Percentiles rank a stretch among this genome's conserved stretches.
Evolutionary conservation across 345 rosid species (phyloP).

Genomic region (Firmiana major): DNA sequence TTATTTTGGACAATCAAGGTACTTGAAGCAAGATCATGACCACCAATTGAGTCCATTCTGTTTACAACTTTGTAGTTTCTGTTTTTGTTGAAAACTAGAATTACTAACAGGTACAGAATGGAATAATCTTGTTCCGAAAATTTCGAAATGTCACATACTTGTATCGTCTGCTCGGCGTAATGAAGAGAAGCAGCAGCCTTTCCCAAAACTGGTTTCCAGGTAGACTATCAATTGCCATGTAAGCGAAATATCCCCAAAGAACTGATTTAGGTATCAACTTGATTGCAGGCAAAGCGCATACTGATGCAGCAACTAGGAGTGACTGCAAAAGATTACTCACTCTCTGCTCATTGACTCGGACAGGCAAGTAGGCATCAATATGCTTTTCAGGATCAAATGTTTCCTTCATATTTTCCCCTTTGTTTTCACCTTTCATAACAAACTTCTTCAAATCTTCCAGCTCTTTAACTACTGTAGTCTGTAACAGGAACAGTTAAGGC

Average conservation of each 20-base stretch:
- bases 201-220: slow-evolving; percentile 91
- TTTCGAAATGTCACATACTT: slow-evolving; percentile 47
- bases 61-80: neutral
- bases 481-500: slow-evolving; percentile 7
- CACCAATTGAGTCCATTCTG: neutral
- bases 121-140: neutral
- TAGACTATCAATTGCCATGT: slow-evolving; percentile 90
- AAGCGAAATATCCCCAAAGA: slow-evolving; percentile 86
- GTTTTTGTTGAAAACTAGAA: neutral
- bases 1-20: neutral
- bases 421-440: slow-evolving; percentile 42
- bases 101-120: neutral
- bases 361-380: slow-evolving; percentile 75
- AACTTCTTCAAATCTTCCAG: slow-evolving; percentile 68
- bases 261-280: slow-evolving; percentile 77
- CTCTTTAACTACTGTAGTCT: slow-evolving; percentile 47
- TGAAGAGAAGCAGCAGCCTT: slow-evolving; percentile 61
- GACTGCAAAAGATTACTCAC: slow-evolving; percentile 79
- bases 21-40: neutral
- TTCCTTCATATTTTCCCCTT: slow-evolving; percentile 24
- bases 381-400: slow-evolving; percentile 77
- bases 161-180: slow-evolving; percentile 55
- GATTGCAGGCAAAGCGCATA: slow-evolving; percentile 64
- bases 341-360: slow-evolving; percentile 80
- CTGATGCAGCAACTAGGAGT: slow-evolving; percentile 54